A percentile compares a stretch with the other conserved stretches of the same genome.
Conservation (phyloP, 2,329 filamentous ascomycete species). For the Tolypocladium album region DNA sequence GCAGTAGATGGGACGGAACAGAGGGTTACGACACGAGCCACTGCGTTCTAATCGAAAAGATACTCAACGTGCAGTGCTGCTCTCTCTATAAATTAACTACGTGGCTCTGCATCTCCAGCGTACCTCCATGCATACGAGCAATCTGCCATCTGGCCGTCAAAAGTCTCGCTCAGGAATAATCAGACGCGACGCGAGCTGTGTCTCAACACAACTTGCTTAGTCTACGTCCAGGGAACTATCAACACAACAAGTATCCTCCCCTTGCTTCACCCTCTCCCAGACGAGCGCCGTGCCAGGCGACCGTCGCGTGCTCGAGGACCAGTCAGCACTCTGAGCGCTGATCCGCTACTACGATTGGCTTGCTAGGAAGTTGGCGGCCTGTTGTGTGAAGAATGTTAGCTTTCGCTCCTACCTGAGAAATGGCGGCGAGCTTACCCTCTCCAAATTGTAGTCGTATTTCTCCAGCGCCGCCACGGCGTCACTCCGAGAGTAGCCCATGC, state of each 20-base stretch:
- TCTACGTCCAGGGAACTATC: neutral
- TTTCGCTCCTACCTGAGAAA: neutral
- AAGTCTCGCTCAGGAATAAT: neutral
- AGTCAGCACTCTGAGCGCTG: neutral
- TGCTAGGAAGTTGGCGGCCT: conserved; percentile 46
- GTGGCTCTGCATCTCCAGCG: neutral
- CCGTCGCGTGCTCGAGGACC: neutral
- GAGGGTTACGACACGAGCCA: neutral
- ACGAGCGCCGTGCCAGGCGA: neutral
- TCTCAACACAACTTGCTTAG: neutral
- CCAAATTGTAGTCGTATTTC: conserved; percentile 92
- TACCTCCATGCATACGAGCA: neutral
- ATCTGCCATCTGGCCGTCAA: neutral
- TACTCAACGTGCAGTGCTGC: neutral
- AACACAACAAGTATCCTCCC: neutral
- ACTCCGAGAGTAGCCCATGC: conserved; percentile 74
- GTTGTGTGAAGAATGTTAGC: conserved; percentile 6
- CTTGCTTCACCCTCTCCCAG: neutral
- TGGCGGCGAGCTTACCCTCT: conserved; percentile 57
- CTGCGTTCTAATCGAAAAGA: neutral
- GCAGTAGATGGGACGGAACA: neutral
- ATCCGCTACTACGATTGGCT: conserved; percentile 33
- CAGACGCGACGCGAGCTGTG: neutral
- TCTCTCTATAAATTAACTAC: neutral
- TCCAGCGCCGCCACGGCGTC: conserved; percentile 74